Base-by-base conservation (phyloP, 306 rosid species). In the Spatholobus suberectus region DNA sequence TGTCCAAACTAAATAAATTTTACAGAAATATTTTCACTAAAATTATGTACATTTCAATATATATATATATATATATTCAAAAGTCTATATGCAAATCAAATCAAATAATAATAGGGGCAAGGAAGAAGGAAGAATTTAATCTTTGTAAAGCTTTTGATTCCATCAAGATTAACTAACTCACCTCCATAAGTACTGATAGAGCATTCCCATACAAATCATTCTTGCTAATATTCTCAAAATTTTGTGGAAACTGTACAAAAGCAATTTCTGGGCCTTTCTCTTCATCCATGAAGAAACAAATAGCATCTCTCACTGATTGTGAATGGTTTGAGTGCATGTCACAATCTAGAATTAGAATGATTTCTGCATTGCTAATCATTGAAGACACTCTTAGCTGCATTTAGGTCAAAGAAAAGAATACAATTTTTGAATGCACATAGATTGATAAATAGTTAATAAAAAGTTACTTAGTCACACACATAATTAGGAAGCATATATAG, bases 281-380 rank as follows among this genome's bases (percentile, higher is more conserved):
- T 69, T 92, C 90, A 72, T 92, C 97, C 95, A 94, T 82, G 69
- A 94, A 83, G 76, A 94, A 94, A 86, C 98, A 94, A 8, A 94
- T 89, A 68, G 95, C 98, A 68, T 92, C 97, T 62, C 88, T 80
- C 46, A 94, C 52, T 41, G 94, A 88, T 70, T 76, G 41, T 3
- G 90, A 90, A 65, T 81, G 86, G 83, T 90, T 90, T 46, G 95
- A 88, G 69, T 83, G 85, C 98, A 92, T 92, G 76, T 90, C 94
- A 73, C 97, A 94, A 43, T 92, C 97, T 49, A 91, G 89, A 67
- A 79, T 87, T 1, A 90, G 90, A 85, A 90, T 83, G 23, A 94
- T 77, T 32, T 88, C 41, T 2, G 90, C 92, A 5, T 89, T 92
- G 94, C 98, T 94, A 17, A 94, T 92, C 65, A 38, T 75, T 57